A percentile compares a stretch with the other conserved stretches of the same genome.
These are phyloP conservation scores for Phytophthora sp. DNA, from an alignment of 352 stramenopile genomes.

Conservation along the genomic window DNA sequence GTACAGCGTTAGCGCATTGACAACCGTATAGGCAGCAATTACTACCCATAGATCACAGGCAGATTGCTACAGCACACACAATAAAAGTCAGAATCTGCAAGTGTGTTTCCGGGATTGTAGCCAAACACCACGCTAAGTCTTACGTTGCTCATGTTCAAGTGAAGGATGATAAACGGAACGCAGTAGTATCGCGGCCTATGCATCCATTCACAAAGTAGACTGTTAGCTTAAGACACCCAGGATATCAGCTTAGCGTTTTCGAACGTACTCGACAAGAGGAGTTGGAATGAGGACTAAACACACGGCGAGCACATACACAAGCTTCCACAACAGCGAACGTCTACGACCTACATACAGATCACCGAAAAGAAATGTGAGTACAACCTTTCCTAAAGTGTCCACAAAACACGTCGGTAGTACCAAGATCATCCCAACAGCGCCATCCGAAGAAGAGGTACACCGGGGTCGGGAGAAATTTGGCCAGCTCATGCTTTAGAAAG, in stretches of 20 bases:
- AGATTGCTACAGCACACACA: conserved; percentile 58
- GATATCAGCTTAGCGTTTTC: not conserved
- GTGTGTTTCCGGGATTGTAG: not conserved
- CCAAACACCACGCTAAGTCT: conserved; percentile 4
- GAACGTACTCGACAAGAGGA: conserved; percentile 86
- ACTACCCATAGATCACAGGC: conserved; percentile 45
- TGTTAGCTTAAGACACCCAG: not conserved
- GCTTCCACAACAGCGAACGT: conserved; percentile 72
- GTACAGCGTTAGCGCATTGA: conserved; percentile 77
- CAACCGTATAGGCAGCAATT: conserved; percentile 45
- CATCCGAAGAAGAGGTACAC: conserved; percentile 75
- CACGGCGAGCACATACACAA: conserved; percentile 77
- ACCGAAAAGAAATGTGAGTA: not conserved
- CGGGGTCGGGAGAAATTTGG: conserved; percentile 66
- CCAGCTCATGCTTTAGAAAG: conserved; percentile 72
- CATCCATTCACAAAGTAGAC: conserved; percentile 8
- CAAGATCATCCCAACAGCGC: conserved; percentile 66
- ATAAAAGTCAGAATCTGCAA: conserved; percentile 1
- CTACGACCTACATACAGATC: conserved; percentile 40
- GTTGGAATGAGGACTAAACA: conserved; percentile 87
- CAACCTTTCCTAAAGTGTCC: not conserved
- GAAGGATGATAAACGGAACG: conserved; percentile 78
- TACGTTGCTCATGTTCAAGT: conserved; percentile 79
- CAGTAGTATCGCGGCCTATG: conserved; percentile 83
- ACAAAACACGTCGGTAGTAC: too few species aligned